These are phyloP conservation scores for Alternaria tenuissima DNA, from an alignment of 2,329 filamentous ascomycete genomes.

Conservation along the genomic window DNA sequence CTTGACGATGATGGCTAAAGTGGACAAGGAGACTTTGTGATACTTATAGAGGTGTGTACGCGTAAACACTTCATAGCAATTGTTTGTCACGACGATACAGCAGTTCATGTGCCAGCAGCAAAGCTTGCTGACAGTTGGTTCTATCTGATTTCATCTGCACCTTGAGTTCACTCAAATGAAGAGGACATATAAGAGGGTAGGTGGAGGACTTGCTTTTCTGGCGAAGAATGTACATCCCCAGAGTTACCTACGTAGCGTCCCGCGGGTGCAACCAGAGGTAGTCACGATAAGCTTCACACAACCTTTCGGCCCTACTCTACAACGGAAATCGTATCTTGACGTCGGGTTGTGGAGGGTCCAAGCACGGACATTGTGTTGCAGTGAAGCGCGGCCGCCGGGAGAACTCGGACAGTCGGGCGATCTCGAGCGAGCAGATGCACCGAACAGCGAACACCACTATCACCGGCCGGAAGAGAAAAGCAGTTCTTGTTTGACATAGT, in stretches of 20 bases:
- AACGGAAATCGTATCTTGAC: neutral
- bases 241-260: neutral
- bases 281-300: neutral
- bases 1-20: neutral
- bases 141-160: neutral
- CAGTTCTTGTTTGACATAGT: neutral
- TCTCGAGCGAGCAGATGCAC: neutral
- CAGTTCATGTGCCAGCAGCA: neutral
- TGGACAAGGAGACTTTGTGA: neutral
- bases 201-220: neutral
- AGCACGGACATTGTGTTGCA: neutral
- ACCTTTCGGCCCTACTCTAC: neutral
- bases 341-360: neutral
- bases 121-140: neutral
- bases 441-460: neutral
- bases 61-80: neutral
- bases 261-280: too few relatives aligned
- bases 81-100: neutral
- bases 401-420: slow-evolving; percentile 3
- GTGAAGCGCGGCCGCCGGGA: slow-evolving; percentile 16
- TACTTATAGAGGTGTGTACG: neutral
- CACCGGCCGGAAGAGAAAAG: neutral
- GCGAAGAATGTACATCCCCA: neutral
- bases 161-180: neutral
- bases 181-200: neutral